phyloP scores from a whole-genome alignment of 495 filamentous ascomycete genomes.

The Penicillium pancosmium region DNA sequence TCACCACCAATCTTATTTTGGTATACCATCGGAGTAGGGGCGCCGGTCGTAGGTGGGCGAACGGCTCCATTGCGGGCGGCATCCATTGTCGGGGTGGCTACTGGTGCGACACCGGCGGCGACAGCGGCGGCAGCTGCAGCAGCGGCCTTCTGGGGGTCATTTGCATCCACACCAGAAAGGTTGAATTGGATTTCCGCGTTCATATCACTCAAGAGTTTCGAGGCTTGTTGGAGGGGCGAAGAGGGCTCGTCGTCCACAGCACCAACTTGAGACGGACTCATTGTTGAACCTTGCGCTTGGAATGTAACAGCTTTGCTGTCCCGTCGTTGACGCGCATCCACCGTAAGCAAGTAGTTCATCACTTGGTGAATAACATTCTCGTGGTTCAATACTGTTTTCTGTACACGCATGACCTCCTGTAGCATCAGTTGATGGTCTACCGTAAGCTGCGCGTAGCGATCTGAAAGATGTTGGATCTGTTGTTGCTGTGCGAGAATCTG shows the following conservation, averaged over 20 bases:
- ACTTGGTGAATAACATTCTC: slow-evolving; percentile 75
- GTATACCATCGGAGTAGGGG: slow-evolving; percentile 56
- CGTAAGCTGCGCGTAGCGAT: slow-evolving; percentile 80
- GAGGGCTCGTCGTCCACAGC: slow-evolving; percentile 71
- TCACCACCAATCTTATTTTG: slow-evolving; percentile 59
- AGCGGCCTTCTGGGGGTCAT: slow-evolving; percentile 66
- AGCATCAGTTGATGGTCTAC: slow-evolving; percentile 85
- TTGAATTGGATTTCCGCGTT: slow-evolving; percentile 79
- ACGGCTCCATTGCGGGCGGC: slow-evolving; percentile 41
- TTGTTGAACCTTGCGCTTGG: slow-evolving; percentile 38
- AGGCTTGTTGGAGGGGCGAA: slow-evolving; percentile 84
- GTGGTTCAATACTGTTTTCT: slow-evolving; percentile 87
- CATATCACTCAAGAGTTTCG: slow-evolving; percentile 81
- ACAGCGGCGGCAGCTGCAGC: slow-evolving; percentile 12
- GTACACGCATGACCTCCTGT: slow-evolving; percentile 83
- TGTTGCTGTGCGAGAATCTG: slow-evolving; percentile 90
- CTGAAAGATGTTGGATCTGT: slow-evolving; percentile 82
- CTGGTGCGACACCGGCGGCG: slow-evolving; percentile 31
- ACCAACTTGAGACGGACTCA: slow-evolving; percentile 48
- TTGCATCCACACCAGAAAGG: slow-evolving; percentile 70
- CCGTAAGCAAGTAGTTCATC: slow-evolving; percentile 68
- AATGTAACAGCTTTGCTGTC: slow-evolving; percentile 61
- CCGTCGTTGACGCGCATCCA: slow-evolving; percentile 65
- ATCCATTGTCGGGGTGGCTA: slow-evolving; percentile 51
- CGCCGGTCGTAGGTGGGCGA: slow-evolving; percentile 51